Evolutionary conservation across 2,329 filamentous ascomycete species (phyloP), one percentile per base, ranked within the genome.

Genomic region (Fusarium nygamai): DNA sequence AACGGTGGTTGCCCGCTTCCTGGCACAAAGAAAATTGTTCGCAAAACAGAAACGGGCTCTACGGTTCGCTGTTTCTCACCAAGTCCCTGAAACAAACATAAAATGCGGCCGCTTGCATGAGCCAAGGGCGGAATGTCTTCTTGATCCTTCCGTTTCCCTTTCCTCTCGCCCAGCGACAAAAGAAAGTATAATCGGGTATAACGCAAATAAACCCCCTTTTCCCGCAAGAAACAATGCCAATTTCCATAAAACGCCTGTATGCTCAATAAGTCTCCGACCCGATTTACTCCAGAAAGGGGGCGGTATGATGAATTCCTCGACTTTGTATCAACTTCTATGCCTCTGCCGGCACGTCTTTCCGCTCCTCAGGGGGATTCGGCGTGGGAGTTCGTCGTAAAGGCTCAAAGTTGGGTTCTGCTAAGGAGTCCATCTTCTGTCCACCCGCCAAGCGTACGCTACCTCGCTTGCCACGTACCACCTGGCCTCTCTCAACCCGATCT

Each of bases 401-500:
- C 69, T 87, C 83, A n/a, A 85, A 73, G 27, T 79, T 78, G 44
- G 80, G 76, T 72, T 86, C 83, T 46, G 77, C 75, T 58, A 82
- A 69, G 17, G 77, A 75, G 44, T 83, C 83, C 41, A 80, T 73
- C 78, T 86, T 87, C 47, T 83, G 81, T 50, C 86, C 86, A 47
- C 80, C 83, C 10, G 87, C 86, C 41, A 93, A 80, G 56, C 91
- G 89, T 58, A 94, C 88, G 78, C 91, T 94, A 46, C 92, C 93
- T 69, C 92, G 87, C 59, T 85, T 84, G 60, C 91, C 88, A 78
- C 93, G 90, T 36, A 94, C 86, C 29, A 94, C 84, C 62, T 94
- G 90, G 29, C 93, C 94, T 60, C 87, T 91, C 77, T 96, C 93
- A 61, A 97, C 93, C 66, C 93, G 91, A 79, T 96, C 93, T 80